These are phyloP conservation scores for Thielaviopsis punctulata DNA, from an alignment of 2,329 filamentous ascomycete species.

Conservation along the genomic window DNA sequence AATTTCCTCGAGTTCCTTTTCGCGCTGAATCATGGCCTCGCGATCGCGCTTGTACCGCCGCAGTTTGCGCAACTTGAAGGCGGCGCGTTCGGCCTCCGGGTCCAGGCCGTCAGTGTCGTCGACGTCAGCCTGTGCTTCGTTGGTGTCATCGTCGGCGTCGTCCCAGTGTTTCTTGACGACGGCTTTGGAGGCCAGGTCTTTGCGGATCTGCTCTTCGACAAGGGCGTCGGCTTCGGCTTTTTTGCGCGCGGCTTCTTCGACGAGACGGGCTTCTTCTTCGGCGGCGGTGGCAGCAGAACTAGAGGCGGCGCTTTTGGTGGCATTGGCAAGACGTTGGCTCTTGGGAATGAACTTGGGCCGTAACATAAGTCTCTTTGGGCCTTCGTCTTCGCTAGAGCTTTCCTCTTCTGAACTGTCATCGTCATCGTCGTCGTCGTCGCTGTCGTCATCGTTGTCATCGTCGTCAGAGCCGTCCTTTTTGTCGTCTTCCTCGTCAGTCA, in stretches of 20 bases:
- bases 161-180: constrained; percentile 79
- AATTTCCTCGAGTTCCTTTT: constrained; percentile 74
- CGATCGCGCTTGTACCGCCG: constrained; percentile 76
- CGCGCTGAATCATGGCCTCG: constrained; percentile 64
- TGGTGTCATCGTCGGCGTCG: constrained; percentile 44
- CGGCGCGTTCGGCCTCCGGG: constrained; percentile 72
- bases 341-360: constrained; percentile 48
- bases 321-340: constrained; percentile 27
- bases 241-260: constrained; percentile 42
- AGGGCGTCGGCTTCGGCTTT: constrained; percentile 60
- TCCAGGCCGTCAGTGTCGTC: constrained; percentile 82
- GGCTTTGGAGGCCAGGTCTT: constrained; percentile 57
- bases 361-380: constrained; percentile 38
- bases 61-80: constrained; percentile 87
- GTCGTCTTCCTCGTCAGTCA: constrained; percentile 34
- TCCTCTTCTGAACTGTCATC: constrained; percentile 25
- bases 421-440: constrained; percentile 23
- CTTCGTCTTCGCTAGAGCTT: constrained; percentile 37
- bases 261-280: constrained; percentile 19
- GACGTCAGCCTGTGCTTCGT: constrained; percentile 53
- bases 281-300: constrained; percentile 1
- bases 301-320: constrained; percentile 12
- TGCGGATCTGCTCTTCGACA: constrained; percentile 76
- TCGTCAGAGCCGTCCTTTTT: constrained; percentile 16
- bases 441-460: constrained; percentile 24